Evolutionary conservation across 495 filamentous ascomycete genomes (phyloP).

Genomic region (Podospora pseudocomata): DNA sequence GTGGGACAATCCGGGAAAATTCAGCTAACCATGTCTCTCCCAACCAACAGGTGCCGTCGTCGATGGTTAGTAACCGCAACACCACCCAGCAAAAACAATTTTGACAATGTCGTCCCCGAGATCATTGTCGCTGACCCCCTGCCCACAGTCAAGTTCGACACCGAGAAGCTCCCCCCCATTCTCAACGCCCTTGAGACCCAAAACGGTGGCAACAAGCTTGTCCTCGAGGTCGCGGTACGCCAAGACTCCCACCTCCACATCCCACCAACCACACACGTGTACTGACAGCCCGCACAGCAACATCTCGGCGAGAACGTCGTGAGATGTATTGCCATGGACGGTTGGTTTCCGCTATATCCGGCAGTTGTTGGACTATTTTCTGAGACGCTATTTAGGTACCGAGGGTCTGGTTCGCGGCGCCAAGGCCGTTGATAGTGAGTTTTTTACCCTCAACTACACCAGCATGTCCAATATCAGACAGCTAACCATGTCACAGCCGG

Average conservation of each 20-base stretch:
- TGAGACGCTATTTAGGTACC: slow-evolving; percentile 63
- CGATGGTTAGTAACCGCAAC: slow-evolving; percentile 57
- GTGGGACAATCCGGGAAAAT: slow-evolving; percentile 13
- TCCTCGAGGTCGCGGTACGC: slow-evolving; percentile 94
- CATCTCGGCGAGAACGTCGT: slow-evolving; percentile 99
- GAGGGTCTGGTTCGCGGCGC: slow-evolving; percentile 95
- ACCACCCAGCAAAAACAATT: slow-evolving; percentile 5
- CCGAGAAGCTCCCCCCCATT: slow-evolving; percentile 90
- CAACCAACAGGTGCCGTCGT: slow-evolving; percentile 63
- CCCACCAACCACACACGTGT: neutral
- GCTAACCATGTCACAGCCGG: slow-evolving; percentile 51
- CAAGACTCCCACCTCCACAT: slow-evolving; percentile 13
- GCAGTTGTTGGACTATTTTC: slow-evolving; percentile 28
- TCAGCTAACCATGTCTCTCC: slow-evolving; percentile 42
- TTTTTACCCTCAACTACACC: neutral
- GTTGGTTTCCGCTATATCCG: slow-evolving; percentile 54
- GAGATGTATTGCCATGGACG: slow-evolving; percentile 99
- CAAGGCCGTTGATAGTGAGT: slow-evolving; percentile 66
- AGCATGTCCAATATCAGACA: neutral
- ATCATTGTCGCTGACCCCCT: slow-evolving; percentile 24
- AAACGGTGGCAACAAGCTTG: slow-evolving; percentile 90
- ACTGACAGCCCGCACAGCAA: slow-evolving; percentile 67
- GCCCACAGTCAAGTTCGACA: slow-evolving; percentile 79
- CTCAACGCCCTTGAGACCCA: slow-evolving; percentile 91
- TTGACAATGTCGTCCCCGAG: slow-evolving; percentile 9